Evolutionary conservation across 2,329 filamentous ascomycete species (phyloP).

Genomic region (Sclerotinia trifoliorum): DNA sequence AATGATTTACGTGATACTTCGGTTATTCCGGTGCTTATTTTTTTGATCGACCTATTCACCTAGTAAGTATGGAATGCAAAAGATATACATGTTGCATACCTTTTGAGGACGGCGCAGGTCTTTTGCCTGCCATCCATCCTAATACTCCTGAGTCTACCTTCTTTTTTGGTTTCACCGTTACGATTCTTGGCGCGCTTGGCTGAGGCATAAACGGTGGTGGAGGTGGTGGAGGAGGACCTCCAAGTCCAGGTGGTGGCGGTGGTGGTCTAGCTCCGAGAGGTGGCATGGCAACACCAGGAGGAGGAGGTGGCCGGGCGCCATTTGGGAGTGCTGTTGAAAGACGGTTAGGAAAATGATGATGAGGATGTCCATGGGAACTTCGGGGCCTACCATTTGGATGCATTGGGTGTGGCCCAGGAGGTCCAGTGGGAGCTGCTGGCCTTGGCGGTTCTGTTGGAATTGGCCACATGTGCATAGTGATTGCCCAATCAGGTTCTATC

Average conservation of each 20-base stretch:
- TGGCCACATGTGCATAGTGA: constrained; percentile 68
- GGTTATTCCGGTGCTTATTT: constrained; percentile 31
- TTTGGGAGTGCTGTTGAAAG: constrained; percentile 24
- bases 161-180: constrained; percentile 24
- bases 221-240: constrained; percentile 20
- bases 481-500: constrained; percentile 72
- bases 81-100: constrained; percentile 24
- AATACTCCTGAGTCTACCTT: constrained; percentile 31
- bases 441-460: constrained; percentile 47
- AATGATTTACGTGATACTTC: constrained; percentile 32
- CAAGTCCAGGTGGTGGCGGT: constrained; percentile 20
- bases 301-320: constrained; percentile 26
- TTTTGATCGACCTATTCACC: constrained; percentile 35
- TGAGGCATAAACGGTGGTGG: constrained; percentile 16
- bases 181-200: constrained; percentile 11
- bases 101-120: constrained; percentile 36
- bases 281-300: constrained; percentile 15
- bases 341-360: constrained; percentile 22
- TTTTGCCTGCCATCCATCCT: constrained; percentile 36
- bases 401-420: constrained; percentile 19
- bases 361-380: constrained; percentile 26
- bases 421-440: constrained; percentile 26
- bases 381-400: constrained; percentile 21
- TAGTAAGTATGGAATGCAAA: constrained; percentile 17
- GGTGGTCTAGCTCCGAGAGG: constrained; percentile 22